Percentiles rank a stretch among this genome's conserved stretches.
Evolutionary conservation across 2,329 filamentous ascomycete genomes (phyloP).

Genomic region (Alternaria gansuensis): DNA sequence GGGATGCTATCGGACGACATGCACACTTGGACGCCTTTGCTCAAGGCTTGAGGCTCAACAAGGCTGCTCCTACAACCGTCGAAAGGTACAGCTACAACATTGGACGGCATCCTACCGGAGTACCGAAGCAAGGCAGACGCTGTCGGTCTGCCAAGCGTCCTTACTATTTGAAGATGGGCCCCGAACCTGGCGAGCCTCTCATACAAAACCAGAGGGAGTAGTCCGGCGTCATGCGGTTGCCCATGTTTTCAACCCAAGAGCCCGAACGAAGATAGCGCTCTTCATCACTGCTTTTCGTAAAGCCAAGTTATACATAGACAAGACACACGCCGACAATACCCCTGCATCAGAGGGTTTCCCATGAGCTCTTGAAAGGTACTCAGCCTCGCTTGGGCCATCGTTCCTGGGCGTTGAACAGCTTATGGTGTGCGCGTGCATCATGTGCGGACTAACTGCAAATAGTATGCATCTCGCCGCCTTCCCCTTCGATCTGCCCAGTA

Average conservation of each 20-base stretch:
- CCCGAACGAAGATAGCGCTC: neutral
- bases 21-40: constrained; percentile 1
- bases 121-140: constrained; percentile 14
- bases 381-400: neutral
- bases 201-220: neutral
- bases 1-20: constrained; percentile 6
- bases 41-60: constrained; percentile 3
- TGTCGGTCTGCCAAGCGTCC: constrained; percentile 14
- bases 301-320: neutral
- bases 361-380: neutral
- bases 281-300: neutral
- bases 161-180: constrained; percentile 16
- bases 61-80: neutral
- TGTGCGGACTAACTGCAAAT: constrained; percentile 3
- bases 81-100: neutral
- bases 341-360: neutral
- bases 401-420: neutral
- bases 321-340: neutral
- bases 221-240: constrained; percentile 1
- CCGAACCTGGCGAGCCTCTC: constrained; percentile 8
- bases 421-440: neutral
- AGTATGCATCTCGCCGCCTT: constrained; percentile 15
- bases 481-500: constrained; percentile 18
- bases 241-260: neutral
- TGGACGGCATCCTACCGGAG: constrained; percentile 1